These are phyloP conservation scores for Orychophragmus violaceus DNA, from an alignment of 345 rosid genomes.

Conservation along the genomic window DNA sequence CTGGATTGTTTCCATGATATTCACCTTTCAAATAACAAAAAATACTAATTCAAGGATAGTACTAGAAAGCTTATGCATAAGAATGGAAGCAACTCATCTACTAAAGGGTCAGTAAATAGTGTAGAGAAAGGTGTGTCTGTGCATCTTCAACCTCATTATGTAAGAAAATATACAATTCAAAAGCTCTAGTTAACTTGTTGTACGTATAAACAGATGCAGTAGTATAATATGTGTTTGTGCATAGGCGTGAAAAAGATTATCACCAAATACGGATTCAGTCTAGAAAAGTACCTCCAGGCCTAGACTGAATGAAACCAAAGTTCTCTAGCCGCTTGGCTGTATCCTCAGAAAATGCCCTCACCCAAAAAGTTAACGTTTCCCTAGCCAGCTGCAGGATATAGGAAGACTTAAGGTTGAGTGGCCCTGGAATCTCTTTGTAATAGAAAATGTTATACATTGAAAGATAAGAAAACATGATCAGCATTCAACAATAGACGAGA, in stretches of 20 bases:
- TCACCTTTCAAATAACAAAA: conserved; percentile 49
- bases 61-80: background rate
- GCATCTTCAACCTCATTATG: background rate
- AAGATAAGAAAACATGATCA: background rate
- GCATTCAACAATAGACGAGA: conserved; percentile 5
- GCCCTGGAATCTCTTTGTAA: background rate
- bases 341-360: conserved; percentile 97
- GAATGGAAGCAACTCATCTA: background rate
- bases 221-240: background rate
- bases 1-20: conserved; percentile 98
- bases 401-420: background rate
- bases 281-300: conserved; percentile 84
- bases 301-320: conserved; percentile 92
- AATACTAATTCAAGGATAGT: background rate
- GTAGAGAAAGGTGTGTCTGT: background rate
- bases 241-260: conserved; percentile 11
- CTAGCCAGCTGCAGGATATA: conserved; percentile 67
- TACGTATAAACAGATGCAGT: background rate
- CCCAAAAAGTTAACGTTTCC: conserved; percentile 95
- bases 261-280: background rate
- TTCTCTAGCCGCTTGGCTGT: conserved; percentile 97
- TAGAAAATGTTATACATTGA: background rate
- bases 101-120: background rate
- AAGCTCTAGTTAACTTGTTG: conserved; percentile 10
- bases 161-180: background rate